Evolutionary conservation across 148 eudicot species (phyloP).

Genomic region (Vaccinium myrtillus): DNA sequence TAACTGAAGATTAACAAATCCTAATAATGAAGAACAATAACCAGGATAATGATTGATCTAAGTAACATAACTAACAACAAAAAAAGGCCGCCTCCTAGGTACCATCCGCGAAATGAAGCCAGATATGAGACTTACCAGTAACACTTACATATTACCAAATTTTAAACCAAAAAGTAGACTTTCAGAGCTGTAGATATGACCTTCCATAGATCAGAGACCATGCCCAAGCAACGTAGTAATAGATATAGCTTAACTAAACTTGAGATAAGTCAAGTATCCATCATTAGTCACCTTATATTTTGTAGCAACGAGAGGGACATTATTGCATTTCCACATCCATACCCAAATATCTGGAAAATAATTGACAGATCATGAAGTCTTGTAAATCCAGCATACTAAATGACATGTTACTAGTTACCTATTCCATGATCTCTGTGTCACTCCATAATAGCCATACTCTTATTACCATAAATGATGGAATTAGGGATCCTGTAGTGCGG

Average conservation of each 20-base stretch:
- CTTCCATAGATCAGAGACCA: not conserved
- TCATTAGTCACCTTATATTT: not conserved
- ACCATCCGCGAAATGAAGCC: not conserved
- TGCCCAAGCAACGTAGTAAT: not conserved
- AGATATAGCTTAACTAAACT: not conserved
- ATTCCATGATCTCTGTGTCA: not conserved
- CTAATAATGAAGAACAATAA: not conserved
- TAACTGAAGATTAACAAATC: not conserved
- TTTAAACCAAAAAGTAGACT: not conserved
- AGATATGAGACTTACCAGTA: not conserved
- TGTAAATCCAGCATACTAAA: not conserved
- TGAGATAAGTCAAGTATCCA: not conserved
- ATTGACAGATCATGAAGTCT: slow-evolving; percentile 11
- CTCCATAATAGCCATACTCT: not conserved
- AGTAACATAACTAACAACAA: not conserved
- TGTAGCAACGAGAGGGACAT: slow-evolving; percentile 15
- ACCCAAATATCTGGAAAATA: slow-evolving; percentile 24
- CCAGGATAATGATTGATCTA: not conserved
- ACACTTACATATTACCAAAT: too few relatives aligned
- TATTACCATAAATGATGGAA: not conserved
- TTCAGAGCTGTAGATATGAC: not conserved
- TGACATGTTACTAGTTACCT: not conserved
- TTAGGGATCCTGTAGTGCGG: too few relatives aligned
- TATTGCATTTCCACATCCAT: slow-evolving; percentile 13
- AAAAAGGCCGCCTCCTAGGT: not conserved